Base-by-base conservation (phyloP, 108 stramenopile genomes). In the Seminavis robusta region DNA sequence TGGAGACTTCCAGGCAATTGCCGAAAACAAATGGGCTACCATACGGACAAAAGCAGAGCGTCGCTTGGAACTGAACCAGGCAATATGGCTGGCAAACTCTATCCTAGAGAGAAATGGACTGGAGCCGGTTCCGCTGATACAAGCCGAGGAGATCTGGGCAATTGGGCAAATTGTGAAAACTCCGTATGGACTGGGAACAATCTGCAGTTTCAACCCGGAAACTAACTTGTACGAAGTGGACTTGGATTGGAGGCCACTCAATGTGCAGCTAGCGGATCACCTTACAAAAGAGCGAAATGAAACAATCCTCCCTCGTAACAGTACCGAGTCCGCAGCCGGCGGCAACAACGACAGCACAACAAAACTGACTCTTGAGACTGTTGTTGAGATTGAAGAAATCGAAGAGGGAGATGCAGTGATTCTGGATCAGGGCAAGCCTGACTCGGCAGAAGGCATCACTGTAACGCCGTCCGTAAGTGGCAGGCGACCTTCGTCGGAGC, bases 191-290 rank as follows among this genome's bases (percentile, higher is more conserved):
- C 71, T 71, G 24, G 94, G 81, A 17, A 61, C 58, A 19, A 76
- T 94, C 31, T 37, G 44, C 47, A 72, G 67, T 5, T 94, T 88
- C 52, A 83, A 94, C 46, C 69, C 92, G 13, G 59, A 68, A 2
- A 71, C 72, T 31, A 82, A 94, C 60, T 53, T 81, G 16, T 94
- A 94, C 70, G 75, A 86, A 11, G 86, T 94, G 13, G 88, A 90
- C 34, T 63, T 94, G 29, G 92, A 94, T 57, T 88, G 88, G 86
- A 74, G 90, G 52, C 83, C 87, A 6, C 64, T 94, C 17, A 81
- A 88, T 69, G 59, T 75, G 9, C 94, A 94, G 61, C 67, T 89
- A 9, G 62, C 63, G 29, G 90, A 90, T 23, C 54, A 81, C 51
- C 39, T 69, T 26, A 63, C 70, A 33, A 61, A 66, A 17, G 39